Percentiles rank a stretch among this genome's conserved stretches.
These are phyloP conservation scores for Hansenula anomala DNA, from an alignment of 1,139 yeast genomes.

Conservation along the genomic window DNA sequence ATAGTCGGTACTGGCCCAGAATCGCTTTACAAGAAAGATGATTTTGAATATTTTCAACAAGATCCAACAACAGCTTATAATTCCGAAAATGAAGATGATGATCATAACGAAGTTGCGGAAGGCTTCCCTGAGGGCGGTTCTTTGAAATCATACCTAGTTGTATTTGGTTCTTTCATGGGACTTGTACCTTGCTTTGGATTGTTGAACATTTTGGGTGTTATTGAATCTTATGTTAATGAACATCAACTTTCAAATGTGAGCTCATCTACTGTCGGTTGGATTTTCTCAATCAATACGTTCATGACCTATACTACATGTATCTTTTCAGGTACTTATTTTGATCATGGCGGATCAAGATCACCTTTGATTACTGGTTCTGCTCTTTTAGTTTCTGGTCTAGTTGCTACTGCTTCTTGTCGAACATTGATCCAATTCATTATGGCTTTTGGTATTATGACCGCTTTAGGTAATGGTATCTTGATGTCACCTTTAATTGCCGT, in stretches of 20 bases:
- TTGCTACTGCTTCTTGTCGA: constrained; percentile 49
- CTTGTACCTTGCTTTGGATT: constrained; percentile 56
- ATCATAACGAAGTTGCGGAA: too few relatives aligned
- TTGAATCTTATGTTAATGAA: constrained; percentile 51
- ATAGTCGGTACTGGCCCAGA: neutral
- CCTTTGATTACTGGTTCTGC: constrained; percentile 42
- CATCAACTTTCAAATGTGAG: constrained; percentile 43
- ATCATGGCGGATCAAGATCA: constrained; percentile 49
- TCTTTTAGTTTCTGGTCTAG: constrained; percentile 42
- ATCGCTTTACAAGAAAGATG: neutral
- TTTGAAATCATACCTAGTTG: constrained; percentile 45
- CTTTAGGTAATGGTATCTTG: constrained; percentile 51
- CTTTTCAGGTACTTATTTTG: constrained; percentile 58
- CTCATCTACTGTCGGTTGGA: constrained; percentile 58
- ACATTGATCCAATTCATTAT: constrained; percentile 50
- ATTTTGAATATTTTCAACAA: too few relatives aligned
- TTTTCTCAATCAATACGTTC: constrained; percentile 57
- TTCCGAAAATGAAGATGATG: too few relatives aligned
- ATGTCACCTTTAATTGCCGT: constrained; percentile 57
- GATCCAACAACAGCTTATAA: too few relatives aligned
- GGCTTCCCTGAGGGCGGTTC: too few relatives aligned
- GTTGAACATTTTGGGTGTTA: constrained; percentile 56
- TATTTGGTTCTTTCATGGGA: constrained; percentile 55
- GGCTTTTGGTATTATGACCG: constrained; percentile 50
- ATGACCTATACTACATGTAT: constrained; percentile 52